phyloP scores from a whole-genome alignment of 164 flowering plant genomes.

The Echeveria elegans region DNA sequence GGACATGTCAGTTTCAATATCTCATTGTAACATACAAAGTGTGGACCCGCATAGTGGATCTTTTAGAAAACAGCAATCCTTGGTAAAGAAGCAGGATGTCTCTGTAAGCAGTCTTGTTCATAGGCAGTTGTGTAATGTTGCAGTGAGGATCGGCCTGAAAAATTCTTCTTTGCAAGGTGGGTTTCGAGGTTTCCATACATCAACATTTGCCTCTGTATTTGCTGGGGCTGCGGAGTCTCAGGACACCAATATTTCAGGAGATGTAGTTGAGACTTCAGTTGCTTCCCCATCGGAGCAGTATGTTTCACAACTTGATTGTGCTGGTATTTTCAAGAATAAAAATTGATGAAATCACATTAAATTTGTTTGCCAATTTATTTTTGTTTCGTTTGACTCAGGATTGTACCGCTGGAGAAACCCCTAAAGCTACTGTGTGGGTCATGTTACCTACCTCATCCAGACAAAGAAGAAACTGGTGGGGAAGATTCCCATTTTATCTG shows the following conservation, averaged over 20 bases:
- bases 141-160: constrained; percentile 20
- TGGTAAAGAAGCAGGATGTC: constrained; percentile 28
- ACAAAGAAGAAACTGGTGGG: constrained; percentile 89
- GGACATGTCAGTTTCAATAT: not conserved
- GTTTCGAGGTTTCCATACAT: constrained; percentile 20
- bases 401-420: constrained; percentile 26
- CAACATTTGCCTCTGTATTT: constrained; percentile 16
- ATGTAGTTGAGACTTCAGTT: constrained; percentile 19
- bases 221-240: constrained; percentile 32
- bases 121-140: constrained; percentile 28
- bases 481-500: constrained; percentile 98
- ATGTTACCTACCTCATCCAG: constrained; percentile 91
- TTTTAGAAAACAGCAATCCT: constrained; percentile 29
- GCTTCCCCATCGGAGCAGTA: constrained; percentile 31
- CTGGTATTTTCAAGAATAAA: not conserved
- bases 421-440: constrained; percentile 72
- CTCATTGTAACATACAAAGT: constrained; percentile 2
- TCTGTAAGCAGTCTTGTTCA: constrained; percentile 17
- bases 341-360: not conserved
- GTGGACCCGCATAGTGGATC: constrained; percentile 12
- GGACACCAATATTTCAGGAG: constrained; percentile 28
- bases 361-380: not conserved
- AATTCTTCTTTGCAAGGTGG: constrained; percentile 12
- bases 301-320: constrained; percentile 8
- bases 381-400: constrained; percentile 34